phyloP scores from a whole-genome alignment of 2,329 filamentous ascomycete species.

The Curvularia spicifera region DNA sequence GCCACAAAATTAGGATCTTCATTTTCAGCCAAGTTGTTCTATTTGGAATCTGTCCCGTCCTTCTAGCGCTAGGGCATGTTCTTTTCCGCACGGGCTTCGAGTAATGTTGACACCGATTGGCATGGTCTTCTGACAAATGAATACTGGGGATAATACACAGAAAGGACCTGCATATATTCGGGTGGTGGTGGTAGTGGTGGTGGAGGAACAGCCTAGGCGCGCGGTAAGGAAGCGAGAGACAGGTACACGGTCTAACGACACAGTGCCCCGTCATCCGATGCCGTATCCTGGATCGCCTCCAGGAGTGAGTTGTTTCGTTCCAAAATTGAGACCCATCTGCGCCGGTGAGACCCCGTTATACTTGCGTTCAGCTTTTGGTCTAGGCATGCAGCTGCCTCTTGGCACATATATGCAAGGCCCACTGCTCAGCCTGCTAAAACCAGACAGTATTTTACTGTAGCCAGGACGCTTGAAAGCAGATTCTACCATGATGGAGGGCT shows the following conservation, averaged over 20 bases:
- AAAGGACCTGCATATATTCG: no score
- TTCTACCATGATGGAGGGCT: neutral
- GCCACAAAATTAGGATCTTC: neutral
- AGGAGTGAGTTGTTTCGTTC: neutral
- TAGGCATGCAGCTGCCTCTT: neutral
- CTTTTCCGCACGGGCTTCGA: neutral
- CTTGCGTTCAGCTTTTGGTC: neutral
- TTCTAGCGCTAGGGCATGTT: neutral
- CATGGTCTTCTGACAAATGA: no score
- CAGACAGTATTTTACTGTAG: neutral
- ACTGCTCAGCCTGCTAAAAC: neutral
- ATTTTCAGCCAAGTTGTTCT: neutral
- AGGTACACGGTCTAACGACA: neutral
- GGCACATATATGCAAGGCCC: neutral
- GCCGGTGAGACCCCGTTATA: no score
- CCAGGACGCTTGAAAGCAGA: neutral
- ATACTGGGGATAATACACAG: no score
- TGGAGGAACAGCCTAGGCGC: neutral
- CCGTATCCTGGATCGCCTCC: neutral
- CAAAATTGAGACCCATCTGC: neutral
- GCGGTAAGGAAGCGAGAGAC: neutral
- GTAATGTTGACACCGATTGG: no score
- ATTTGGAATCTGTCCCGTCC: neutral
- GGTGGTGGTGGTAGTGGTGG: neutral
- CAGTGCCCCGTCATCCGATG: neutral